Evolutionary conservation across 2,329 filamentous ascomycete genomes (phyloP), one percentile per base, ranked within the genome.

Genomic region (Pseudocercospora pini-densiflorae): DNA sequence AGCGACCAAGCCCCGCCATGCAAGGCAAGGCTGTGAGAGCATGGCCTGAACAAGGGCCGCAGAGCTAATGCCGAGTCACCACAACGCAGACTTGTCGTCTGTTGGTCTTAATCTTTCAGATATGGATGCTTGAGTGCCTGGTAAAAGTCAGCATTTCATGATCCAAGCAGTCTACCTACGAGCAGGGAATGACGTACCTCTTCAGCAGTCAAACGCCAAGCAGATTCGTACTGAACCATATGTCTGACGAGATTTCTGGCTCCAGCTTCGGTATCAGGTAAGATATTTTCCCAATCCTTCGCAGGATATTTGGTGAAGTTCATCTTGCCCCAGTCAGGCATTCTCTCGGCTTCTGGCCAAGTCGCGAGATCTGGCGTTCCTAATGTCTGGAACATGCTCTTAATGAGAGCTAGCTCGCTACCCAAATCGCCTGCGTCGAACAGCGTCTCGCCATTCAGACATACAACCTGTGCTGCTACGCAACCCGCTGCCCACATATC

Each of bases 401-500:
- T 85, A 64, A 99, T 94, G 59, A 99, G 83, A 0, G 92, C 92
- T 45, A 99, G 84, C 79, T 99, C 95, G 75, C 92, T 98, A 0
- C 96, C 95, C 59, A 98, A 86, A 72, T 97, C 92, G 1, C 93
- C 91, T 3, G 93, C 92, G 76, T 95, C 90, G 72, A 99, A 98
- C 0, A 98, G 83, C 0, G 90, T 85, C 67, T 81, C 53, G 81
- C 88, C 72, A 77, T 84, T 70, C 70, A 84, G 68, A 78, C 84
- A 75, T 81, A 89, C 75, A 78, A 92, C 81, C 79, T 98, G 94
- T 4, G 93, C 92, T 10, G 96, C 87, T 74, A 97, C 90, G 68
- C 90, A 90, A 0, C 96, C 95, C 0, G 91, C 86, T 3, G 89
- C 91, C 95, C 96, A 99, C 80, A 98, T 88, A 78, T 99, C 95